Conservation (phyloP, 306 rosid species). For the Citrullus colocynthis region DNA sequence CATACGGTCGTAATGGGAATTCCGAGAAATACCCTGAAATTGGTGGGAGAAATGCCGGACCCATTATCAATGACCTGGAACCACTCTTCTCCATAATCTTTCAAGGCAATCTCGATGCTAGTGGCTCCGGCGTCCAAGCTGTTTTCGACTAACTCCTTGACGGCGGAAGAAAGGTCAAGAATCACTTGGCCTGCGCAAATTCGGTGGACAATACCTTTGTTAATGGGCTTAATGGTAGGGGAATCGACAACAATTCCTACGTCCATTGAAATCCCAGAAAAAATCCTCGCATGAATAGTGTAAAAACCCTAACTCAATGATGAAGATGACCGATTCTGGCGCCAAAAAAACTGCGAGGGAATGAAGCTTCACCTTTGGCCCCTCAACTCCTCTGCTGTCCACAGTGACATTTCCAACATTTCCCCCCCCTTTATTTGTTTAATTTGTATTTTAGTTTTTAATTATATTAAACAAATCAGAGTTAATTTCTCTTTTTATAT, state of each 20-base stretch:
- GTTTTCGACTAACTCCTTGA: conserved; percentile 88
- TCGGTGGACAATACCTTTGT: conserved; percentile 54
- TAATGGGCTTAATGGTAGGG: conserved; percentile 47
- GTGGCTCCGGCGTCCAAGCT: conserved; percentile 92
- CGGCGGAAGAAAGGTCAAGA: conserved; percentile 91
- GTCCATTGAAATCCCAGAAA: conserved; percentile 23
- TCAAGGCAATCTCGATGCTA: conserved; percentile 60
- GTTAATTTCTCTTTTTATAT: too few relatives aligned
- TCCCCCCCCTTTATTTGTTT: neutral
- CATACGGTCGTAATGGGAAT: neutral
- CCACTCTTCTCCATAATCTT: conserved; percentile 59
- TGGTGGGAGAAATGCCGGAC: conserved; percentile 67
- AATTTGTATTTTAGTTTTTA: too few relatives aligned
- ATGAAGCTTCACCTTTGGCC: neutral
- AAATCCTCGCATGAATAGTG: neutral
- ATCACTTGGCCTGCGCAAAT: conserved; percentile 93
- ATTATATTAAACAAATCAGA: too few relatives aligned
- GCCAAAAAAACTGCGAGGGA: conserved; percentile 33
- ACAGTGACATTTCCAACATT: neutral
- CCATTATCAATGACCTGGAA: conserved; percentile 90
- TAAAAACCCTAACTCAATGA: conserved; percentile 1
- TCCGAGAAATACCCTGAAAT: conserved; percentile 33
- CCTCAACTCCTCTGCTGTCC: neutral
- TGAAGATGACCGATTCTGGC: conserved; percentile 26
- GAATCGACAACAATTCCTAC: conserved; percentile 27